Base-by-base conservation (phyloP, 345 rosid species). In the Iberis pinnata region DNA sequence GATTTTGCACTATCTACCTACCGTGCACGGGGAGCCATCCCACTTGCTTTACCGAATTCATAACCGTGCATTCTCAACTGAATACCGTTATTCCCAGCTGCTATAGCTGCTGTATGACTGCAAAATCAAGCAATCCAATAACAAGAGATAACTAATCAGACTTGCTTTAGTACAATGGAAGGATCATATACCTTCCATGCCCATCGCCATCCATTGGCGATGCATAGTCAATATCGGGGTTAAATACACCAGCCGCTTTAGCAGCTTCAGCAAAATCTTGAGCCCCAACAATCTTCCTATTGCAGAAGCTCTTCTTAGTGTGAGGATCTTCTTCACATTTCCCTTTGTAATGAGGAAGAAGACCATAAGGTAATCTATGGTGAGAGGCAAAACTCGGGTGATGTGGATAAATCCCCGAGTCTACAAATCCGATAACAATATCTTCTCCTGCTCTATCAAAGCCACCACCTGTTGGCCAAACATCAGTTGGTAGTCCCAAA, bases 11-110 rank as follows among this genome's bases (percentile, higher is more conserved):
- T n/a, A n/a, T n/a, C 63, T 56, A 50, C 57, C 15, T 71, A 88
- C 98, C 98, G 83, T 38, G 98, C 95, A 65, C 98, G 93, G 40
- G 98, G 98, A 70, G 98, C 98, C 98, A 92, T 92, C 36, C 98
- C 98, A 16, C 98, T 92, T n/a, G 98, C 98, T 81, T 77, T 92
- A 33, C 98, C 98, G 73, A 88, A 92, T 61, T 92, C 98, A 77
- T 92, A 77, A 56, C 98, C 98, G 15, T 78, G 76, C 73, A 85
- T 61, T 74, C 84, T 85, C 74, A 92, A 95, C 6, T 95, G 93
- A 61, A 92, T 83, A 48, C 98, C 98, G 74, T 92, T 92, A 62
- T 88, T 88, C 61, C 98, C 98, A 26, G 98, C 98, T 39, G 98
- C 98, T 59, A 92, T 92, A 47, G 97, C 86, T 60, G 98, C 98